Evolutionary conservation across 495 filamentous ascomycete genomes (phyloP).

Genomic region (Aspergillus incahuasiensis): DNA sequence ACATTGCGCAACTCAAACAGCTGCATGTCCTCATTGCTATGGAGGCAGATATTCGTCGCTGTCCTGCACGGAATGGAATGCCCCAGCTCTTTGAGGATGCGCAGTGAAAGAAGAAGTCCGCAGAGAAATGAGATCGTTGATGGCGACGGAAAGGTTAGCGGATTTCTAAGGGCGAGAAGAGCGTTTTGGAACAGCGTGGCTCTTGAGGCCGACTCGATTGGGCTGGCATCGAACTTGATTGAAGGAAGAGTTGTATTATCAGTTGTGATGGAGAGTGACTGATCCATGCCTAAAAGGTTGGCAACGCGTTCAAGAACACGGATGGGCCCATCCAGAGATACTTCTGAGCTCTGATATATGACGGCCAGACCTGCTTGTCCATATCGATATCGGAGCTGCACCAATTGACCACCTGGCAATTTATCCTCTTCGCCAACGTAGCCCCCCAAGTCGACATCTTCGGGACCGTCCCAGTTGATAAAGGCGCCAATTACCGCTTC

Average conservation of each 20-base stretch:
- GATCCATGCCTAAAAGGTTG: constrained; percentile 56
- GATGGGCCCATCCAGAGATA: constrained; percentile 58
- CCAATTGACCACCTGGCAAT: constrained; percentile 48
- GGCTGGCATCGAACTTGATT: constrained; percentile 30
- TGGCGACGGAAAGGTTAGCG: constrained; percentile 60
- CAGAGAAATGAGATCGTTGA: constrained; percentile 60
- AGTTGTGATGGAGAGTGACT: constrained; percentile 34
- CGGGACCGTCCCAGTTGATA: constrained; percentile 74
- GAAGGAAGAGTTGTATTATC: constrained; percentile 23
- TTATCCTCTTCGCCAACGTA: constrained; percentile 48
- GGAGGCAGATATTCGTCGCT: constrained; percentile 38
- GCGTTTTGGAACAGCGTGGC: constrained; percentile 48
- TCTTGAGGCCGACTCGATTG: constrained; percentile 41
- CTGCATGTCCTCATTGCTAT: constrained; percentile 57
- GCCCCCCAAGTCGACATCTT: constrained; percentile 73
- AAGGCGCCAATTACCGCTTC: constrained; percentile 55
- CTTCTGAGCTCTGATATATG: constrained; percentile 63
- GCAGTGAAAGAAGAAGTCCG: constrained; percentile 63
- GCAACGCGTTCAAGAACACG: constrained; percentile 57
- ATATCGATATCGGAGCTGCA: constrained; percentile 57
- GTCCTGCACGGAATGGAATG: constrained; percentile 54
- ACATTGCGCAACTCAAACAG: constrained; percentile 57
- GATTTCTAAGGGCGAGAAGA: constrained; percentile 58
- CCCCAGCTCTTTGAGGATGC: constrained; percentile 57
- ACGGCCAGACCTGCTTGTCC: constrained; percentile 68